These are phyloP conservation scores for Cutaneotrichosporon sp. DNA, from an alignment of 1,284 basidiomycete species.

Conservation along the genomic window DNA sequence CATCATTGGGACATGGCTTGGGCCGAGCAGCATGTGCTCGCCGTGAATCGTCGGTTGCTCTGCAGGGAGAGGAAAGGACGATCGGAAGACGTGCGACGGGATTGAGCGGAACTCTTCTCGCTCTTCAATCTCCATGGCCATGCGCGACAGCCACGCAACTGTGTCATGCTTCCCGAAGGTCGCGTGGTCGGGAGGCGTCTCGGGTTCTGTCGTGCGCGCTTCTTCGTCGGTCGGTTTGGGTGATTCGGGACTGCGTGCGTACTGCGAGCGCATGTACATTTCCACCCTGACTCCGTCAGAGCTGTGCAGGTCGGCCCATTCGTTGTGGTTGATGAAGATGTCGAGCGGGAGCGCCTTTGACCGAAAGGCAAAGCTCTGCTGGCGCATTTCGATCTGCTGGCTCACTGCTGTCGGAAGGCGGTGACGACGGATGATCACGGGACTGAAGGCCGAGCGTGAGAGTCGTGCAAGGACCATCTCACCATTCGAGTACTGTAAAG, in stretches of 20 bases:
- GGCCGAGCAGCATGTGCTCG: slow-evolving; percentile 1
- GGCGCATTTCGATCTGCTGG: slow-evolving; percentile 16
- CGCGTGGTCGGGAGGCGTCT: background rate
- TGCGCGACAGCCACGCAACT: slow-evolving; percentile 13
- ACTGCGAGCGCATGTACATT: background rate
- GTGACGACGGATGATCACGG: slow-evolving; percentile 35
- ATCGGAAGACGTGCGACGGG: background rate
- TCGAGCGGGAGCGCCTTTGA: background rate
- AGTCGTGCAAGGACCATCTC: background rate
- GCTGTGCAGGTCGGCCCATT: background rate
- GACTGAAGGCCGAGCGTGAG: slow-evolving; percentile 12
- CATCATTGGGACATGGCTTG: background rate
- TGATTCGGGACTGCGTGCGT: background rate
- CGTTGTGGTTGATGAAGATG: background rate
- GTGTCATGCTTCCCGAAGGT: no score
- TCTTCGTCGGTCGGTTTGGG: background rate
- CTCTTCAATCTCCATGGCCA: slow-evolving; percentile 47
- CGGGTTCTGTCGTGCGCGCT: no score
- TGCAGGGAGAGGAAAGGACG: background rate
- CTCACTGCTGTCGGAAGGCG: slow-evolving; percentile 23
- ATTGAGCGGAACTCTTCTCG: background rate
- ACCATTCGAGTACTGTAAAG: background rate
- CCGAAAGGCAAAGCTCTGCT: slow-evolving; percentile 21
- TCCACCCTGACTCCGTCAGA: background rate
- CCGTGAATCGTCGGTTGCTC: background rate